Evolutionary conservation across 2,329 filamentous ascomycete species (phyloP).

Genomic region (Fusarium nisikadoi): DNA sequence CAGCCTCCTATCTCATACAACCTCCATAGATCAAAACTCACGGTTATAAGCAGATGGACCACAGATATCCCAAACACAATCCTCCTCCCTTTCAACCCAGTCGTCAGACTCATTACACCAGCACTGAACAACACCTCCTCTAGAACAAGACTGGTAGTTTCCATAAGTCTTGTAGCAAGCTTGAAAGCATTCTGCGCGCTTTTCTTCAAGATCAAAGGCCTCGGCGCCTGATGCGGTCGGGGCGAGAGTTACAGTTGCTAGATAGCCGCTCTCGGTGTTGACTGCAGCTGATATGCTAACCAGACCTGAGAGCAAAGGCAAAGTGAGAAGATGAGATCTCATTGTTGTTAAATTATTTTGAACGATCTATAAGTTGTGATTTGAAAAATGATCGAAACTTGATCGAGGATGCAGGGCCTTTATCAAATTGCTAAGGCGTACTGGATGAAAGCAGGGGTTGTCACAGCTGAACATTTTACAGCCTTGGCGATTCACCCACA

Average conservation of each 20-base stretch:
- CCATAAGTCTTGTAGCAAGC: constrained; percentile 13
- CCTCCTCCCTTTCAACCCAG: constrained; percentile 18
- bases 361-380: rapidly evolving
- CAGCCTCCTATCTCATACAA: rapidly evolving
- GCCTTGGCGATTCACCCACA: background rate
- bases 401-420: background rate
- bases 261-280: background rate
- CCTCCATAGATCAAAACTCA: background rate
- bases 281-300: background rate
- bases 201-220: background rate
- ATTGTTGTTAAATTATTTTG: background rate
- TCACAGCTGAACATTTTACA: background rate
- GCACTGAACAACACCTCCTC: background rate
- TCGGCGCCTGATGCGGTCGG: background rate
- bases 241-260: background rate
- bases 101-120: constrained; percentile 14
- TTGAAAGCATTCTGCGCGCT: constrained; percentile 4
- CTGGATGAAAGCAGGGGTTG: background rate
- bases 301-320: background rate
- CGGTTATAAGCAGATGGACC: constrained; percentile 20
- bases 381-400: rapidly evolving
- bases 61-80: constrained; percentile 10
- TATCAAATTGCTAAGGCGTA: background rate
- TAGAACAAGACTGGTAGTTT: background rate
- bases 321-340: rapidly evolving